phyloP scores from a whole-genome alignment of 208 protist genomes.

The Acanthamoeba castellanii region DNA sequence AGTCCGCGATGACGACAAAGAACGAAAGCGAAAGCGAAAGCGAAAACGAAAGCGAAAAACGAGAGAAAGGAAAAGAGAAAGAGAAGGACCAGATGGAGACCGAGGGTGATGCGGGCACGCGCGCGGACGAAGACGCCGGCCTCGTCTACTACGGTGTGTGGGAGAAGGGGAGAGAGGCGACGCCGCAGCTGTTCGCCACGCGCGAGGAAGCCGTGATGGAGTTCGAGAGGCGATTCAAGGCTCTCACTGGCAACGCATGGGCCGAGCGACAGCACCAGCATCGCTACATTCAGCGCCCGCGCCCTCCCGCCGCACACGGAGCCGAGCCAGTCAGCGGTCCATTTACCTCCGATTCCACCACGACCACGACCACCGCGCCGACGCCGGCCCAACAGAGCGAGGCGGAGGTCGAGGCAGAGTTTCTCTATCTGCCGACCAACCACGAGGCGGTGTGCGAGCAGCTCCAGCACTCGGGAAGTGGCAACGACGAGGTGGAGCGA shows the following conservation, averaged over 20 bases:
- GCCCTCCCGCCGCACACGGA: too few species aligned
- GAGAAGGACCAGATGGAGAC: too few species aligned
- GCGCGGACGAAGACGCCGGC: too few species aligned
- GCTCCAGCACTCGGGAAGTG: not conserved
- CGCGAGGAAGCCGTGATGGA: not conserved
- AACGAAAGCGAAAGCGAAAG: too few species aligned
- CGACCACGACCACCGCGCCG: not conserved
- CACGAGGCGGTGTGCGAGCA: not conserved
- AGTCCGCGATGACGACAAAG: too few species aligned
- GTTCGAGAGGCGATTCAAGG: not conserved
- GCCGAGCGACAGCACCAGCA: not conserved
- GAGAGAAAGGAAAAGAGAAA: too few species aligned
- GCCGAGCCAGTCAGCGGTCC: not conserved
- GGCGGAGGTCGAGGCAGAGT: not conserved
- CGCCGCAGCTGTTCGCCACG: not conserved
- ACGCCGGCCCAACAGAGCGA: not conserved
- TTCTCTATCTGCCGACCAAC: constrained; percentile 6
- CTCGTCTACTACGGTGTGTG: not conserved
- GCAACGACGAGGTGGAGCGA: not conserved
- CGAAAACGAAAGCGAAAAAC: too few species aligned
- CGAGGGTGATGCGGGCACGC: too few species aligned
- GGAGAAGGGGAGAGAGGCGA: not conserved
- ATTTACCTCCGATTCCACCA: not conserved
- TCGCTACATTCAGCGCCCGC: not conserved
- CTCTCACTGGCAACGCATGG: not conserved